phyloP scores from a whole-genome alignment of 371 early-diverging fungal genomes.

The Mortierella sp. region DNA sequence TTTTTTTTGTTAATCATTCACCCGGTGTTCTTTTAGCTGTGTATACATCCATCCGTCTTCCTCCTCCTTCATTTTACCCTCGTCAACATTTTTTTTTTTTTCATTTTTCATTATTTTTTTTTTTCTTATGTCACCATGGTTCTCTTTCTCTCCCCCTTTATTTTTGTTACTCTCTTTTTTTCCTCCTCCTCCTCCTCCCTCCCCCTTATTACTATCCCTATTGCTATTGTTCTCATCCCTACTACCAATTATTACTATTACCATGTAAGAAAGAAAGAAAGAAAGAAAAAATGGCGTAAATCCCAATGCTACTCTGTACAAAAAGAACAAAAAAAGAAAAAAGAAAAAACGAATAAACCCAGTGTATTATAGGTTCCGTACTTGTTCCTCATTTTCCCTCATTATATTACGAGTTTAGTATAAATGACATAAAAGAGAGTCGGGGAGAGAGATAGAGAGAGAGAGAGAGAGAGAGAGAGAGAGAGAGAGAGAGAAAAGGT shows the following conservation, averaged over 20 bases:
- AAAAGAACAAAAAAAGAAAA: slow-evolving; percentile 9
- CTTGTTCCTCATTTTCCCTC: too few species aligned
- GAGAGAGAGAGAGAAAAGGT: not conserved
- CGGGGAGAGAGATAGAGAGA: too few species aligned
- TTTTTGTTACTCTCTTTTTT: not conserved
- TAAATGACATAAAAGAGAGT: not conserved
- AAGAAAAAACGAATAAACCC: not conserved
- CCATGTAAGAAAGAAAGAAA: too few species aligned
- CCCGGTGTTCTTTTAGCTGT: too few species aligned
- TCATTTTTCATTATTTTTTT: too few species aligned
- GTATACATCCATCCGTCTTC: too few species aligned
- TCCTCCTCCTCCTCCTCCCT: not conserved
- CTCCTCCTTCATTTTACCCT: not conserved
- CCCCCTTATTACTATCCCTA: not conserved
- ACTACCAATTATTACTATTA: too few species aligned
- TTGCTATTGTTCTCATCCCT: not conserved
- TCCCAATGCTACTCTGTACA: not conserved
- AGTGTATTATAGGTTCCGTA: too few species aligned
- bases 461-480: not conserved
- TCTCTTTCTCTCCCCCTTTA: not conserved
- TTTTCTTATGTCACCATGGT: not conserved
- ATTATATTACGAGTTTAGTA: too few species aligned
- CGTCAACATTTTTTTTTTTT: not conserved
- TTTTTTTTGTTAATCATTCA: not conserved
- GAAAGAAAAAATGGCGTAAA: too few species aligned